Base-by-base conservation (phyloP, 345 rosid species). In the Syzygium aqueum region DNA sequence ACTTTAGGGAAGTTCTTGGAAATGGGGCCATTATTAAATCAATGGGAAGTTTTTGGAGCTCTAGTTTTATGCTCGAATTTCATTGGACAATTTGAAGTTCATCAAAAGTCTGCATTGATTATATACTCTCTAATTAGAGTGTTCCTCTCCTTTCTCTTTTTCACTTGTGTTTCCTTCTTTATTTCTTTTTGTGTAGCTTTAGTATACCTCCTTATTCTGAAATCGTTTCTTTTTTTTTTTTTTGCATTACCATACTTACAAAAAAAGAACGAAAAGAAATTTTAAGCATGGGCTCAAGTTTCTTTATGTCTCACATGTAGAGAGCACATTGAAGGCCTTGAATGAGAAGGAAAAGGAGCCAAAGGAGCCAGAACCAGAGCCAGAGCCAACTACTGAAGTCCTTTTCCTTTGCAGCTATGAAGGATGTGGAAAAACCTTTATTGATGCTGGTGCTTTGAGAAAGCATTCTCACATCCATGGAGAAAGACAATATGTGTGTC, bases 381-480 rank as follows among this genome's bases (percentile, higher is more conserved):
- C 98, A 40, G 99, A 97, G 91, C 98, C 99, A 30, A 96, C 98
- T 2, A 93, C 97, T 2, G 99, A 97, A 92, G 98, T 97, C 92
- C 96, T 96, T 21, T 97, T 97, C 90, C 98, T 96, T 11, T 97
- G 99, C 92, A 96, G 99, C 92, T 96, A 90, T 87, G 99, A 95
- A 43, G 98, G 96, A 49, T 97, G 99, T 89, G 99, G 99, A 30
- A 97, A 96, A 90, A 96, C 98, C 85, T 97, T 96, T 86, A 91
- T 93, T n/a, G 99, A 95, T 85, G 99, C 94, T 54, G 98, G 99
- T 83, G 99, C 98, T 61, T 92, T 96, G 90, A 93, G 99, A 88
- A 96, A 96, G 90, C 99, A 97, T 94, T 95, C 99, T 84, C 99
- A 96, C 87, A 95, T 95, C 85, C 99, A 96, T 90, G 99, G 99